phyloP scores from a whole-genome alignment of 129 eudicot genomes.

The Flaveria sonorensis region DNA sequence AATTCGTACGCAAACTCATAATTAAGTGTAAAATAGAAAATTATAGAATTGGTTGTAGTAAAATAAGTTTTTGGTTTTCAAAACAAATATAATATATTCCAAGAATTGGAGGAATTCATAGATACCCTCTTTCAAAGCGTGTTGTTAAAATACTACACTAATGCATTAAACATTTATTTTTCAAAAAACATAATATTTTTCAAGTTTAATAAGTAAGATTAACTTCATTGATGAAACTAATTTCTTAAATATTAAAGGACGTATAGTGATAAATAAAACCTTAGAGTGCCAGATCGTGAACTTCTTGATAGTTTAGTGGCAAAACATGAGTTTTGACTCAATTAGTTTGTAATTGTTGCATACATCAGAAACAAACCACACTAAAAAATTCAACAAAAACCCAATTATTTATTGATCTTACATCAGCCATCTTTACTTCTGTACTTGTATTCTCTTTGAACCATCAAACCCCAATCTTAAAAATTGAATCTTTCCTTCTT shows the following conservation, averaged over 20 bases:
- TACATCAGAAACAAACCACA: slow-evolving; percentile 41
- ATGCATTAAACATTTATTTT: too few species aligned
- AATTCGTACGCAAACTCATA: too few species aligned
- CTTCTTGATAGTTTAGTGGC: not conserved
- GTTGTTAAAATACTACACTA: too few species aligned
- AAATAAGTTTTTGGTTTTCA: not conserved
- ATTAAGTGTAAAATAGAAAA: not conserved
- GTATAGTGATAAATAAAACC: slow-evolving; percentile 3
- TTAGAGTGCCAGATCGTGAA: slow-evolving; percentile 11
- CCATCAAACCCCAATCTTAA: slow-evolving; percentile 36
- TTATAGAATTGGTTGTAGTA: not conserved
- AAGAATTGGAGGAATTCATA: too few species aligned
- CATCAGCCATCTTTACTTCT: slow-evolving; percentile 41
- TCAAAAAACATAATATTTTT: too few species aligned
- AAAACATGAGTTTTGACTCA: slow-evolving; percentile 3
- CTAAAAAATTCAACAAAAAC: slow-evolving; percentile 18
- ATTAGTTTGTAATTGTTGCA: slow-evolving; percentile 21
- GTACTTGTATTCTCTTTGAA: slow-evolving; percentile 37
- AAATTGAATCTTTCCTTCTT: slow-evolving; percentile 34
- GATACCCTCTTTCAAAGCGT: too few species aligned
- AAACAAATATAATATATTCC: too few species aligned
- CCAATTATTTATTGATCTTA: slow-evolving; percentile 40
- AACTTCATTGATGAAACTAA: too few species aligned
- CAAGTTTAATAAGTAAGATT: too few species aligned
- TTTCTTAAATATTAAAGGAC: not conserved